Evolutionary conservation across 768 basidiomycete species (phyloP), one percentile per base, ranked within the genome.

Genomic region (Botryobasidium botryosum): DNA sequence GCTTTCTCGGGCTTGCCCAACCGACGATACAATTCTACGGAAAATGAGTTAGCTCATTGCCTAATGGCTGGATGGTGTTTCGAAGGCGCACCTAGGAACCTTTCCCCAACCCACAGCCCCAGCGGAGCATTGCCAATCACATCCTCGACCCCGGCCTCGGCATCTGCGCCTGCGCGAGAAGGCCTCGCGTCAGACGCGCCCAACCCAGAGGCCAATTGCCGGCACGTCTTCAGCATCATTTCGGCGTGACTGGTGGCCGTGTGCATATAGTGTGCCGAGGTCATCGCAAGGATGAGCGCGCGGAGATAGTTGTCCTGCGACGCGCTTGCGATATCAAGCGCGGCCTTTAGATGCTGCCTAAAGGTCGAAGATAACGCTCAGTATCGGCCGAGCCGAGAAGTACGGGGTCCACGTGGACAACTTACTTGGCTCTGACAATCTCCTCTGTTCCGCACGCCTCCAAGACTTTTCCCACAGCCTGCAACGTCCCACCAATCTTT

Each of bases 251-350:
- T 72, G 2, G 66, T 66, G 0, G 79, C 70, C 0, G 82, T 83
- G 45, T 81, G 71, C 23, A 79, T 53, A 49, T 82, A 85, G 50
- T 83, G 77, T 23, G 76, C 68, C 1, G 80, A 68, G 8, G 77
- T 69, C 15, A 84, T 65, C 2, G 77, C 72, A 15, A 85, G 64
- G 3, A 83, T 64, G 1, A 82, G 61, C 10, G 79, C 78, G 6
- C 80, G 76, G 17, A 83, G 60, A 54, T 84, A 71, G 50, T 82
- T 85, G 49, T 85, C 82, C 17, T 69, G 72, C 3, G 77, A 66
- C 1, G 57, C 52, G 1, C 70, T 74, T 0, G 74, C 70, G 12
- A 77, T 62, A 10, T 68, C 64, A 2, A 86, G 66, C 0, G 80
- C 76, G 1, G 61, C 57, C 44, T 76, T 76, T n/a, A 72, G 62